A percentile compares a stretch with the other conserved stretches of the same genome.
Conservation (phyloP, 768 basidiomycete genomes). For the Sarcodon sp. region DNA sequence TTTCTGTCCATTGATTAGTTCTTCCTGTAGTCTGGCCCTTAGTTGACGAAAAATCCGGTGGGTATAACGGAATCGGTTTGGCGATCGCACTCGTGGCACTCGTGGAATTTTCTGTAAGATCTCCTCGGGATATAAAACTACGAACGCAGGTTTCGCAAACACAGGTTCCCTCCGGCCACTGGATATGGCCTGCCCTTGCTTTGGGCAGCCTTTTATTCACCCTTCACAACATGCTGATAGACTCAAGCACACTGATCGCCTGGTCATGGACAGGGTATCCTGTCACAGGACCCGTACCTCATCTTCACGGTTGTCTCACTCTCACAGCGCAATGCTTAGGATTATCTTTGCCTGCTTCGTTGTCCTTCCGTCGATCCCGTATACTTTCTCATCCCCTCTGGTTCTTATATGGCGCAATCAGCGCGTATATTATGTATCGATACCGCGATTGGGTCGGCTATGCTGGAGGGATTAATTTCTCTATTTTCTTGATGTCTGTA, state of each 20-base stretch:
- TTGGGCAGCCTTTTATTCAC: slow-evolving; percentile 61
- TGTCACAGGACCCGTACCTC: slow-evolving; percentile 59
- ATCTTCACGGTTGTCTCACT: slow-evolving; percentile 58
- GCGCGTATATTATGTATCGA: slow-evolving; percentile 42
- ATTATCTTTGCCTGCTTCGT: slow-evolving; percentile 26
- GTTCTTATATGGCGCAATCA: slow-evolving; percentile 39
- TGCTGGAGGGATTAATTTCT: slow-evolving; percentile 45
- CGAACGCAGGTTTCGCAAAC: background rate
- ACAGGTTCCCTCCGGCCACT: slow-evolving; percentile 6
- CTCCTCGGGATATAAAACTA: slow-evolving; percentile 9
- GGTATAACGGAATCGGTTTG: slow-evolving; percentile 60
- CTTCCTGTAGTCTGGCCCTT: slow-evolving; percentile 62
- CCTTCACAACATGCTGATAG: slow-evolving; percentile 60
- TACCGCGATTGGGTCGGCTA: slow-evolving; percentile 63
- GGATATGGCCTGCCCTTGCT: slow-evolving; percentile 34
- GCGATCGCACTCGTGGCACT: slow-evolving; percentile 43
- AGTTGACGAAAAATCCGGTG: slow-evolving; percentile 48
- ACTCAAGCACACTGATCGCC: slow-evolving; percentile 66
- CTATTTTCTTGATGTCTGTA: slow-evolving; percentile 53
- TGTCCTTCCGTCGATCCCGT: slow-evolving; percentile 4
- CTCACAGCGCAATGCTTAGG: slow-evolving; percentile 51
- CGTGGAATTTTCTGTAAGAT: slow-evolving; percentile 37
- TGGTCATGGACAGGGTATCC: slow-evolving; percentile 90
- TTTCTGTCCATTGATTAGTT: background rate
- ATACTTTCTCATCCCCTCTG: slow-evolving; percentile 33